Evolutionary conservation across 257 asterid species (phyloP).

Genomic region (Anisodus tanguticus): DNA sequence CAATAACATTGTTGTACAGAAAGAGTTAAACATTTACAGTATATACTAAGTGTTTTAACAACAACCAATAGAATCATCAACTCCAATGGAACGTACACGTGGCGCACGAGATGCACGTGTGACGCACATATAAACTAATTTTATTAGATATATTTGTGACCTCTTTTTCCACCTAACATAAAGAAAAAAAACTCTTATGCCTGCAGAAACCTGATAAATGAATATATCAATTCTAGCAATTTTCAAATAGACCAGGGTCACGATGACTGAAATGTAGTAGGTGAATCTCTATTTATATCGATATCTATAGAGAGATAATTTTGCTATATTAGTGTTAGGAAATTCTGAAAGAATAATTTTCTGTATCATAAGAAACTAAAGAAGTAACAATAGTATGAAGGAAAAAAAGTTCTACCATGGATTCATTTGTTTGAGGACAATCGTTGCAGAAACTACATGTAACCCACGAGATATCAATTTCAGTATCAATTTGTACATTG

Average conservation of each 20-base stretch:
- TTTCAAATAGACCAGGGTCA: too few relatives aligned
- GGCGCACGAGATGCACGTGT: too few relatives aligned
- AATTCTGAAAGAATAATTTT: constrained; percentile 9
- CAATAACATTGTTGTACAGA: not conserved
- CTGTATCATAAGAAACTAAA: not conserved
- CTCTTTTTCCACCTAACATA: too few relatives aligned
- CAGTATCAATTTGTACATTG: constrained; percentile 81
- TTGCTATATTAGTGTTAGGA: not conserved
- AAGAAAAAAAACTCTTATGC: too few relatives aligned
- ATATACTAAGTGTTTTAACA: not conserved
- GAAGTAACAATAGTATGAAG: constrained; percentile 20
- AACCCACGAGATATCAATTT: constrained; percentile 85
- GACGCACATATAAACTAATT: too few relatives aligned
- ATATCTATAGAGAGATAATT: too few relatives aligned
- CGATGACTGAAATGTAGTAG: too few relatives aligned
- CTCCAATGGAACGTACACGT: not conserved
- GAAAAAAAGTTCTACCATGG: constrained; percentile 56
- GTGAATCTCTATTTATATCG: too few relatives aligned
- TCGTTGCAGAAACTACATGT: constrained; percentile 72
- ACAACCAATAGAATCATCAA: not conserved
- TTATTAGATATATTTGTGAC: too few relatives aligned
- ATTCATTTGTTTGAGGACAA: constrained; percentile 79
- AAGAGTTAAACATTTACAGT: not conserved
- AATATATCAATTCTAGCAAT: too few relatives aligned
- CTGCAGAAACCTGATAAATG: too few relatives aligned